Evolutionary conservation across 1,284 basidiomycete species (phyloP), one percentile per base, ranked within the genome.

Genomic region (Psilocybe mexicana): DNA sequence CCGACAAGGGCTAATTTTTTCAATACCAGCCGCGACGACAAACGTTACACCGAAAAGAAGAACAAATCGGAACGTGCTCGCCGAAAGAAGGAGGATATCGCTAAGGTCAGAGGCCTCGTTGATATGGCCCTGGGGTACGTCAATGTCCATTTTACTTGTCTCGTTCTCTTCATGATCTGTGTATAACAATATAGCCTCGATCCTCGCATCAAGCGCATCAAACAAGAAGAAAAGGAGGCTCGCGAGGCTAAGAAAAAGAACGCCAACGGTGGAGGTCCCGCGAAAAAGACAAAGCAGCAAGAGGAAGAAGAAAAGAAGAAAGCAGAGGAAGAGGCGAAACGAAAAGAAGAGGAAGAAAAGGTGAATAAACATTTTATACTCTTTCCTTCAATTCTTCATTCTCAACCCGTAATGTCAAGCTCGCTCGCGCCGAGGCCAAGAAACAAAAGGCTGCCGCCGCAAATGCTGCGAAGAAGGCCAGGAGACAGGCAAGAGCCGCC

Each of bases 21-120:
- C 7, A 1, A 33, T 40, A 6, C 62, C n/a, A 93, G 92, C 72
- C 96, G 97, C 64, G 96, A 98, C 73, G 96, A 99, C 73, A 98
- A 99, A 79, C 92, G 97, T 44, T 98, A 96, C 78, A 94, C 93
- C 6, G 97, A 99, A 78, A 98, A 98, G 84, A 99, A 99, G 85
- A 99, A 99, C 87, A 96, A 97, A 76, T 80, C 92, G 24, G 97
- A 99, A 77, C 94, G 97, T 46, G 91, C 94, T 2, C 86, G 94
- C 57, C 84, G 94, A 75, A 99, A 99, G 84, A 98, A 98, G 84
- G 97, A 98, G 70, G 97, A 99, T 77, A 98, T 88, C 58, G 90
- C 94, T 2, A 91, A 96, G 67, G 75, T 98, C 42, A 89, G 97
- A 57, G 81, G 80, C 50, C 81, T 98, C 26, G 94, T 99, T 50